phyloP scores from a whole-genome alignment of 176 grass and related monocot genomes.

The Oryza longistaminata region DNA sequence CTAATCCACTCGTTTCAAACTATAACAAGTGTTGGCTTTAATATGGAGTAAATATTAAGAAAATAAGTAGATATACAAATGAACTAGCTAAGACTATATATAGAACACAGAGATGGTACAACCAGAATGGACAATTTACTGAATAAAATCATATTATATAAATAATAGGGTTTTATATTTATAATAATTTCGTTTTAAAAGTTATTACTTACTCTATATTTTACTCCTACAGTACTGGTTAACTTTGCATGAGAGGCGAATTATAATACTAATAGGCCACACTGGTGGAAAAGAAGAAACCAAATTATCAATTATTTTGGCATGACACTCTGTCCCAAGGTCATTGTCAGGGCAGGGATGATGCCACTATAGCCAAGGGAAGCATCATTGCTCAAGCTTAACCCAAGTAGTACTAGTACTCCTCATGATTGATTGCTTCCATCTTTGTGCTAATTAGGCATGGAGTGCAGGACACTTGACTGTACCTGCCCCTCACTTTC shows the following conservation, averaged over 20 bases:
- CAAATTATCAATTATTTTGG: neutral
- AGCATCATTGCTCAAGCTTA: constrained; percentile 1
- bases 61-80: too few relatives aligned
- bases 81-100: too few relatives aligned
- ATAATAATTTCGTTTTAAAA: too few relatives aligned
- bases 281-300: neutral
- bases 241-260: neutral
- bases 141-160: too few relatives aligned
- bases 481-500: neutral
- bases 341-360: constrained; percentile 1
- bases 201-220: too few relatives aligned
- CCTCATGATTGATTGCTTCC: constrained; percentile 10
- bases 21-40: too few relatives aligned
- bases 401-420: neutral
- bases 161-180: too few relatives aligned
- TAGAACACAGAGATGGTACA: too few relatives aligned
- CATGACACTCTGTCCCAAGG: neutral
- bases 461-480: neutral
- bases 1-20: too few relatives aligned
- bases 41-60: too few relatives aligned
- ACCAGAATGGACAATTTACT: too few relatives aligned
- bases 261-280: neutral
- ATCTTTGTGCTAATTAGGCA: neutral
- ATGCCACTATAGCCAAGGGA: neutral
- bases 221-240: neutral